Evolutionary conservation across 331 rosid genomes (phyloP), one percentile per base, ranked within the genome.

Genomic region (Malus hybrid): DNA sequence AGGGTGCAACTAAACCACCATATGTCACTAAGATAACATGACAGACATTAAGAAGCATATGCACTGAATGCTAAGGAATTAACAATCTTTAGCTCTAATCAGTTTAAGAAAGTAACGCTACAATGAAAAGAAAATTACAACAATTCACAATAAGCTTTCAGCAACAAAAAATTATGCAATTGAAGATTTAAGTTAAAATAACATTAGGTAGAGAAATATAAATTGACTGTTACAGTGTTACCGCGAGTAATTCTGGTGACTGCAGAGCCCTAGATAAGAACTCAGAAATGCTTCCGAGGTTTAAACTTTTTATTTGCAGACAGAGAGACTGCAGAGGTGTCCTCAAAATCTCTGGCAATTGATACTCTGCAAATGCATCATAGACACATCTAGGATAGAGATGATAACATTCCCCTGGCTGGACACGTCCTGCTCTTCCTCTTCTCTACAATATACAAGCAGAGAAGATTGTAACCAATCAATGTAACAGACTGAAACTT

Each of bases 361-460:
- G 99, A 86, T 90, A 92, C 81, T 92, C 97, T 7, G 86, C 85
- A 86, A 95, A 95, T 50, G 93, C 87, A 46, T 89, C 86, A 82
- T 85, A 88, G 54, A 92, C 97, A 78, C 97, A 87, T 83, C 92
- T 87, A 76, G 99, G 99, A 84, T 89, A 95, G 84, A 95, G 91
- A 84, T 85, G 93, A 83, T 87, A 95, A 80, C 99, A 95, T 74
- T 85, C 97, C 77, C 97, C 97, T 14, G 97, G 97, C 81, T 89
- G 97, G 84, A 90, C 96, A 73, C 97, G 97, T 56, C 99, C 99
- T 78, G 99, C 97, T 84, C 97, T 92, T 88, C 99, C 99, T 85
- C 97, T 88, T 86, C 99, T 90, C 99, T 95, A 73, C 75, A 85
- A 76, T 69, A 74, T 50, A 65, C 65, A 80, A 50, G 69, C 32